Base-by-base conservation (phyloP, 768 basidiomycete species). In the Mycena capillaripes region DNA sequence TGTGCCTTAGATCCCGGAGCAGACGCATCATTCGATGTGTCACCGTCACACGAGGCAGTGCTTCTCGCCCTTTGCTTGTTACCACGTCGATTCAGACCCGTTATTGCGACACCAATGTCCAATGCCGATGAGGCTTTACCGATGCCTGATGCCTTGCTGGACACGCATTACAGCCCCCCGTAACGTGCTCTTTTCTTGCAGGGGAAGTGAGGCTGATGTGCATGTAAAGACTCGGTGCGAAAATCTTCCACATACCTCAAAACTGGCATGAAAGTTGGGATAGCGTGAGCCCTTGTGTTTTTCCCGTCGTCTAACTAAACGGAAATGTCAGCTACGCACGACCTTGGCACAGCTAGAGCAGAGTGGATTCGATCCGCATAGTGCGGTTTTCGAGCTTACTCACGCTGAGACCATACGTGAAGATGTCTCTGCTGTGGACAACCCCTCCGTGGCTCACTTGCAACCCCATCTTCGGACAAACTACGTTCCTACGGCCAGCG, bases 201-300 rank as follows among this genome's bases (percentile, higher is more conserved):
- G 34, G 6, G 34, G 34, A 6, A 12, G 7, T 36, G 34, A 36
- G 34, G 34, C 34, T 36, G 12, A 36, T 12, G 12, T 36, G 6
- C 34, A 12, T 36, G 12, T 21, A 46, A 6, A 46, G 9, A 12
- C 19, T 8, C 44, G 8, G 17, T 7, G 9, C 19, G 12, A n/a
- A 50, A 14, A 63, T 50, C 21, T 30, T n/a, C 7, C n/a, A 14
- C 4, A 63, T 52, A 4, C 62, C 46, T 4, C 34, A 36, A 38
- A 36, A 63, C 34, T 63, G 62, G 62, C 46, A 50, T 38, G 62
- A 63, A 14, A 63, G 29, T 23, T 63, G 62, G 62, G 48, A 32
- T 52, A 36, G 25, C 23, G 62, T 52, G 34, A 48, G 62, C 48
- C 5, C 12, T 10, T 50, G 19, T 17, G 9, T 9, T 23, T 5